Percentiles rank a stretch among this genome's conserved stretches.
phyloP scores from a whole-genome alignment of 1,284 basidiomycete genomes.

The Coriolopsis trogii region DNA sequence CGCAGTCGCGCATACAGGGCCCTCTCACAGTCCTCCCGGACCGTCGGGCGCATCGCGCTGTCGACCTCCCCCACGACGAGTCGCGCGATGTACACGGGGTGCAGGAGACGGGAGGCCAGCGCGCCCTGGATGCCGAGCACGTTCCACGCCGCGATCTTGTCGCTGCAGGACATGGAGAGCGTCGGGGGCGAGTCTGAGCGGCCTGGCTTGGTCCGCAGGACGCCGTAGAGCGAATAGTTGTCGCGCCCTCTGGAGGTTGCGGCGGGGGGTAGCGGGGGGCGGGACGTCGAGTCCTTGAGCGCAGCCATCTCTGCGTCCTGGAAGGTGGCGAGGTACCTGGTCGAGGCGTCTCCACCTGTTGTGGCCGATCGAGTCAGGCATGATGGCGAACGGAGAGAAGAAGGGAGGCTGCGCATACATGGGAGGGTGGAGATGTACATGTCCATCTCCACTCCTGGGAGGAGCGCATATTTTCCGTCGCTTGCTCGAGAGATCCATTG shows the following conservation, averaged over 20 bases:
- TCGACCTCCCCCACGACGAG: constrained; percentile 77
- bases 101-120: constrained; percentile 58
- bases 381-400: neutral
- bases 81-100: constrained; percentile 64
- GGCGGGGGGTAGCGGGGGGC: constrained; percentile 39
- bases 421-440: constrained; percentile 92
- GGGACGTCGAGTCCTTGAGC: constrained; percentile 56
- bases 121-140: constrained; percentile 87
- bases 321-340: constrained; percentile 67
- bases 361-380: neutral
- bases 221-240: constrained; percentile 73
- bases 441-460: constrained; percentile 52
- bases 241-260: constrained; percentile 73
- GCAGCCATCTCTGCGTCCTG: constrained; percentile 74
- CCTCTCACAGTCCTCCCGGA: constrained; percentile 60
- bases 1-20: constrained; percentile 58
- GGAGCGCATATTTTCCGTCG: constrained; percentile 53
- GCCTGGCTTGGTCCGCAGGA: constrained; percentile 88
- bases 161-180: constrained; percentile 85
- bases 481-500: constrained; percentile 45
- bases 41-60: constrained; percentile 38
- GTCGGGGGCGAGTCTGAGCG: constrained; percentile 84
- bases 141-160: constrained; percentile 87
- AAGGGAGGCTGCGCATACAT: constrained; percentile 55
- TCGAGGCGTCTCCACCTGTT: constrained; percentile 87